A percentile compares a stretch with the other conserved stretches of the same genome.
These are phyloP conservation scores for Tagetes erecta DNA, from an alignment of 129 eudicot species.

Conservation along the genomic window DNA sequence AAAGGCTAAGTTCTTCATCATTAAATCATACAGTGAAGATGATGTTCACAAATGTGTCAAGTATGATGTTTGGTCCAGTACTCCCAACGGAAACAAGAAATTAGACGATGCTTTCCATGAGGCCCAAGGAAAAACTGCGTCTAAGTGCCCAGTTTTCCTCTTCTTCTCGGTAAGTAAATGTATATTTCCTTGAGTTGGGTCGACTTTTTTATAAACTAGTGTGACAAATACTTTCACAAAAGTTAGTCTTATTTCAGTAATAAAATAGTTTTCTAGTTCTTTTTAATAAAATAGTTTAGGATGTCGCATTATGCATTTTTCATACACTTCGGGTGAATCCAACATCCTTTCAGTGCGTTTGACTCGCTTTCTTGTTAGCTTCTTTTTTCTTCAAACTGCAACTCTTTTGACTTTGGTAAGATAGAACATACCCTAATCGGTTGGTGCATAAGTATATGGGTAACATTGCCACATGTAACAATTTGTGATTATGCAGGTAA, in stretches of 20 bases:
- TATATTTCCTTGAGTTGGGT: background rate
- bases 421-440: background rate
- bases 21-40: slow-evolving; percentile 93
- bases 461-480: background rate
- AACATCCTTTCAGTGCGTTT: background rate
- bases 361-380: background rate
- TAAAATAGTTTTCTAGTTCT: background rate
- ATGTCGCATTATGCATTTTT: background rate
- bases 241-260: background rate
- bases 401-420: background rate
- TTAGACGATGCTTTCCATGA: slow-evolving; percentile 65
- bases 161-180: slow-evolving; percentile 67
- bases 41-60: slow-evolving; percentile 86
- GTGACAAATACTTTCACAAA: background rate
- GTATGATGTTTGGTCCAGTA: slow-evolving; percentile 94
- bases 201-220: background rate
- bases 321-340: background rate
- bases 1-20: slow-evolving; percentile 69
- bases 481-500: slow-evolving; percentile 52
- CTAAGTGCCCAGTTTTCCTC: slow-evolving; percentile 71
- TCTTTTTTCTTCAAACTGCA: background rate
- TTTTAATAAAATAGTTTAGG: background rate
- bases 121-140: slow-evolving; percentile 49
- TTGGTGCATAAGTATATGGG: background rate
- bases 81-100: slow-evolving; percentile 84